These are phyloP conservation scores for Rhizopogon vesiculosus DNA, from an alignment of 768 basidiomycete genomes.

Conservation along the genomic window DNA sequence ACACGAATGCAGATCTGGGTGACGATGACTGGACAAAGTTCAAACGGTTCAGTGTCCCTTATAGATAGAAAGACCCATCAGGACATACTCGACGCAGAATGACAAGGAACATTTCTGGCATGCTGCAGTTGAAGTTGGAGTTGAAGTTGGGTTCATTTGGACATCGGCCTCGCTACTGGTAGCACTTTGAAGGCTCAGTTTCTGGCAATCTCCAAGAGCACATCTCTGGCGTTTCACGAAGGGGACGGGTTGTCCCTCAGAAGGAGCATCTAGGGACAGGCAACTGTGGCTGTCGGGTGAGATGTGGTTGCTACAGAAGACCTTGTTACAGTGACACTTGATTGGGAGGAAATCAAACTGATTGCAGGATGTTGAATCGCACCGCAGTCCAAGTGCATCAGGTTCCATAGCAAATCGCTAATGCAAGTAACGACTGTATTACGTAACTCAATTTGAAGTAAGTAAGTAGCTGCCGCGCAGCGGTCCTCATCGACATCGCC, in stretches of 20 bases:
- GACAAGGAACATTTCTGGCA: conserved; percentile 51
- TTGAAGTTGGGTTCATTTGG: not conserved
- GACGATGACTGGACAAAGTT: conserved; percentile 51
- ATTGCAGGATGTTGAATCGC: conserved; percentile 55
- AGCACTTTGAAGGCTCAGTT: conserved; percentile 46
- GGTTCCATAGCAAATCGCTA: conserved; percentile 33
- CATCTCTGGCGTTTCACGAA: conserved; percentile 42
- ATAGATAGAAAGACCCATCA: not conserved
- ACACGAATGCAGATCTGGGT: conserved; percentile 60
- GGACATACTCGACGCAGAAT: conserved; percentile 61
- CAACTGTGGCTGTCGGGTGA: conserved; percentile 59
- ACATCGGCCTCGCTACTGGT: conserved; percentile 15
- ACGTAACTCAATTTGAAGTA: not conserved
- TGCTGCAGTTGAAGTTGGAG: conserved; percentile 18
- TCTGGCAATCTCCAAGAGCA: conserved; percentile 44
- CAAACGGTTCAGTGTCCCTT: conserved; percentile 1
- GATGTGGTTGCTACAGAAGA: conserved; percentile 65
- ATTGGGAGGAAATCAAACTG: conserved; percentile 76
- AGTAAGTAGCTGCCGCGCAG: not conserved
- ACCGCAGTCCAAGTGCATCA: conserved; percentile 58
- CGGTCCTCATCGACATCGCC: not conserved
- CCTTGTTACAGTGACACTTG: conserved; percentile 51
- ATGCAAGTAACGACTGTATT: not conserved
- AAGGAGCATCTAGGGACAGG: conserved; percentile 10
- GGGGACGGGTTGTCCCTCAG: conserved; percentile 1